Base-by-base conservation (phyloP, 192 early-diverging fungal species). In the Oehlia diaphana region DNA sequence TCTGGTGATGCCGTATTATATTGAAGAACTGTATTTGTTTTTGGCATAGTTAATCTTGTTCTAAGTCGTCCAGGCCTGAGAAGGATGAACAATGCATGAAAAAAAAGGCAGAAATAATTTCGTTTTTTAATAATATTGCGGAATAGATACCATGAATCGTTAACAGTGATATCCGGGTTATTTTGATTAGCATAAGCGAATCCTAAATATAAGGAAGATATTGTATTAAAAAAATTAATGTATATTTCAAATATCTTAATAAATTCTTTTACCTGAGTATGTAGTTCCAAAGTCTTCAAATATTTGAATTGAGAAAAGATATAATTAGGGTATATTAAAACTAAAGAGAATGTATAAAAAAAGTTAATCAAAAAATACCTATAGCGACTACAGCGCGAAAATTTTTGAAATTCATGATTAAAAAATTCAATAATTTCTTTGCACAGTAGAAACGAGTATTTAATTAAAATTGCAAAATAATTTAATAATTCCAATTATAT, bases 21-120 rank as follows among this genome's bases (percentile, higher is more conserved):
- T 74, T 74, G 72, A 7, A 74, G n/a, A 35, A 74, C 72, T 9
- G 72, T 74, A 7, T 74, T 74, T 19, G 71, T 44, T 58, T 58
- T 58, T 58, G 53, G 16, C 53, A 21, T 21, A 3, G 53, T 58
- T 58, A 58, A 19, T 58, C 16, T 58, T n/a, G 53, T 58, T 6
- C 12, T 21, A 58, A 1, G 14, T 58, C 21, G 53, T 58, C 53
- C 53, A 4, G 53, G 53, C 53, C 53, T 58, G 16, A 58, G 4
- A 58, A 16, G 6, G 19, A 21, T 4, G 53, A 16, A 21, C 21
- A 58, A 16, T 2, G 16, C 4, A 58, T 6, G 19, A 5, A 58
- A 26, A 58, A 26, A 19, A 7, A 58, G 19, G 16, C 16, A 2
- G 21, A 21, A 58, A 58, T 6, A 6, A 19, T 21, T 58, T 58